Base-by-base conservation (phyloP, 1,284 basidiomycete genomes). In the Xerocomus amazonicus region DNA sequence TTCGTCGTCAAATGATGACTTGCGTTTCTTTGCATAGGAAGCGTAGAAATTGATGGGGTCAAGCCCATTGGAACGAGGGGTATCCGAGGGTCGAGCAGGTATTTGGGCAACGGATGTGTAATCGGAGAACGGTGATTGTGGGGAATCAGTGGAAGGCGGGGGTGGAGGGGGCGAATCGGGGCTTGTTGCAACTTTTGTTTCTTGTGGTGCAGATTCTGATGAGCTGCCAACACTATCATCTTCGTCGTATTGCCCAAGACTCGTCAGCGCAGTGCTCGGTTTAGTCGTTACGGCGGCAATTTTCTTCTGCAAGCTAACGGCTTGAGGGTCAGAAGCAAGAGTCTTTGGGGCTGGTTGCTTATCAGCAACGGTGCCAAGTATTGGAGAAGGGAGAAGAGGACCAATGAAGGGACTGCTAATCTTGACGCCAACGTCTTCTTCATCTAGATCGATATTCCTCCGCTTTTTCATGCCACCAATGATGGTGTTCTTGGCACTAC, bases 391-490 rank as follows among this genome's bases (percentile, higher is more conserved):
- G 32, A 84, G 70, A 32, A 77, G 62, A 16, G 86, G 86, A 2
- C 84, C 84, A 55, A 87, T 84, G 59, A 87, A 84, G 4, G 76
- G 73, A 33, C 61, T 65, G 7, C 72, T 61, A 23, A 77, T 70
- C 62, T 77, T 76, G 47, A 74, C 70, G 26, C 77, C 77, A 32
- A 68, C 59, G 58, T 79, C 78, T 51, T 80, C 77, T 40, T 73
- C 76, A 23, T 76, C 76, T 33, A 70, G 69, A 43, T 70, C 66
- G 53, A 71, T 68, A 32, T 58, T 54, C 62, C 75, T 80, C 58
- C 77, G 75, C 69, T 81, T 87, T 75, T 81, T 85, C 82, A 84
- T 84, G 48, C 70, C 71, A 9, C 76, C 72, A 5, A 75, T 68
- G 37, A 85, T 56, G 26, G 72, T 70, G n/a, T 60, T 65, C 55